Evolutionary conservation across 768 basidiomycete species (phyloP), one percentile per base, ranked within the genome.

Genomic region (Antrodiella citrinella): DNA sequence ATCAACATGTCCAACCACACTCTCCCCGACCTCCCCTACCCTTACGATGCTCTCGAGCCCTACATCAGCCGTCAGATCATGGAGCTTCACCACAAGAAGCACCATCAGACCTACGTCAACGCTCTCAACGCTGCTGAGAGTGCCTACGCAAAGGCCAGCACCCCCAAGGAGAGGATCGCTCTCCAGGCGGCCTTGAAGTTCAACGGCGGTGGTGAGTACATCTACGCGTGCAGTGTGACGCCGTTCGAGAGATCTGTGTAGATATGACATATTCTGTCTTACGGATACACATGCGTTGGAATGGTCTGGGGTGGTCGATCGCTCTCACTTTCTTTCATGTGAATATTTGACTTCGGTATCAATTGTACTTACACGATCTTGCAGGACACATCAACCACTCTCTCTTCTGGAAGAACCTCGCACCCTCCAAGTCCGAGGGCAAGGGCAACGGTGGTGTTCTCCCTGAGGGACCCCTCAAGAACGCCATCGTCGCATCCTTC

Each of bases 371-470:
- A n/a, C n/a, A n/a, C n/a, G n/a, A n/a, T n/a, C 26, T 21, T 62
- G 61, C 66, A 86, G 84, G 87, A 9, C 92, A 90, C 70, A 88
- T 93, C 76, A 92, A 93, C 72, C 91, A 92, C 73, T 87, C 91
- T 47, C 81, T 94, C 52, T 97, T 97, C 78, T 96, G 94, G 94
- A 86, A 80, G 72, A 94, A 93, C 75, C 76, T 96, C 49, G 83
- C 91, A 2, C 88, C 88, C 1, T 60, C 79, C 22, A 65, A 71
- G 3, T 57, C 62, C 13, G 72, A 73, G 57, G 65, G 71, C 57
- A 80, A 79, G 62, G 84, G 83, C 21, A 62, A 57, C 30, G 86
- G 86, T 13, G 86, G 84, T 45, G 63, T 62, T 4, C 71, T 87
- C 60, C 69, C 67, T 30, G 72, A 76, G 2, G 87, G 87, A 19